Evolutionary conservation across 306 rosid species (phyloP), one percentile per base, ranked within the genome.

Genomic region (Alnus rubra): DNA sequence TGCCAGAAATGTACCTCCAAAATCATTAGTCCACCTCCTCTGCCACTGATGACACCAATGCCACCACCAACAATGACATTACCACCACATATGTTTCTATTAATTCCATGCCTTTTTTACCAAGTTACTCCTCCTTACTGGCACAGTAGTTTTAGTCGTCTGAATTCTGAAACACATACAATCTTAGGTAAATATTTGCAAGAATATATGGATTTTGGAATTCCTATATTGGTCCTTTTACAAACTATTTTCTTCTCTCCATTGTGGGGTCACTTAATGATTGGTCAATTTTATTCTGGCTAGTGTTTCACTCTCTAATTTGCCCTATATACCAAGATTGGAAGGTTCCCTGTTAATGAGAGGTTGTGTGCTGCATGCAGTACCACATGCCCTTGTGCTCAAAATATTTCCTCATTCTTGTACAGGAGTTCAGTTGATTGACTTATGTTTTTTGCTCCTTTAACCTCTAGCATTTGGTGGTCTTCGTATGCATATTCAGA

Each of bases 41-140:
- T 31, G 48, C 28, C 74, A 1, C 80, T 81, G 14, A 67, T 44
- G 60, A 45, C 68, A 52, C 48, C 55, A 59, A n/a, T 8, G 16
- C 16, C 69, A 30, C 42, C 65, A 31, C 69, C n/a, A 13, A 5
- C 69, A 60, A 56, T 19, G 5, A n/a, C 65, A 58, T 9, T 28
- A 28, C 4, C 35, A 23, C 11, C 65, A 58, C 5, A 9, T 28
- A 28, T 58, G 12, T 23, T 23, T 58, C 64, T 58, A 11, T 23
- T 9, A 58, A 3, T 9, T 58, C 64, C 13, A 12, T 62, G 44
- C 39, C 16, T 62, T 5, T 62, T 30, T 62, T 3, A 13, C 44
- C n/a, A 62, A 31, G 7, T 62, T 62, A 62, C 68, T 62, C 3
- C 68, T 60, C 9, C 69, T 62, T 13, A 31, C 69, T 62, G 68